Conservation (phyloP, 129 eudicot genomes). For the Chrysanthemum seticuspe region DNA sequence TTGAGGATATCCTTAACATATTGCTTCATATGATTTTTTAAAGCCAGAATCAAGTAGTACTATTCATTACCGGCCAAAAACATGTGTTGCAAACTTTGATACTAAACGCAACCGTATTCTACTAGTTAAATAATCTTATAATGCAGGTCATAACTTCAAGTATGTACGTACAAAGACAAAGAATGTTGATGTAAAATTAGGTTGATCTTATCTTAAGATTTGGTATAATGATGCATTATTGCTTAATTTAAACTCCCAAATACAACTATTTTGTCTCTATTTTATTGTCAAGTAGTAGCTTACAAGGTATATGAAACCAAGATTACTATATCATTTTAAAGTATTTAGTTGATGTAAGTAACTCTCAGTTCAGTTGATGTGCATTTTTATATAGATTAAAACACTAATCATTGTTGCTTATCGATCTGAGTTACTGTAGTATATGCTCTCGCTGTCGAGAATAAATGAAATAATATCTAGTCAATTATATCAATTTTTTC, state of each 20-base stretch:
- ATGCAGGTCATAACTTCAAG: not conserved
- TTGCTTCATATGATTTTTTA: too few species aligned
- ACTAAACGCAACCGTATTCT: not conserved
- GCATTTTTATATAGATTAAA: slow-evolving; percentile 5
- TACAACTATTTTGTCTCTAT: slow-evolving; percentile 1
- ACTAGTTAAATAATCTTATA: not conserved
- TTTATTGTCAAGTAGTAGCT: slow-evolving; percentile 29
- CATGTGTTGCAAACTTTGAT: not conserved
- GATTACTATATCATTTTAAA: not conserved
- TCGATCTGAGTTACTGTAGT: slow-evolving; percentile 3
- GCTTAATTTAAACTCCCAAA: slow-evolving; percentile 10
- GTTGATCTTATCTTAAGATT: slow-evolving; percentile 5
- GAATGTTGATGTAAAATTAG: slow-evolving; percentile 13
- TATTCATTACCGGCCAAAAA: too few species aligned
- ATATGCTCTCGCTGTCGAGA: slow-evolving; percentile 13
- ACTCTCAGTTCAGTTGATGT: not conserved
- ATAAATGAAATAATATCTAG: not conserved
- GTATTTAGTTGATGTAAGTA: slow-evolving; percentile 9
- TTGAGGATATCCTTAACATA: too few species aligned
- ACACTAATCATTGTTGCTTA: slow-evolving; percentile 20
- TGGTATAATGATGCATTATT: slow-evolving; percentile 10
- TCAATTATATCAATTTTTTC: not conserved
- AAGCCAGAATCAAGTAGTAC: too few species aligned
- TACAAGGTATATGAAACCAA: slow-evolving; percentile 10
- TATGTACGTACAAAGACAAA: slow-evolving; percentile 11